These are phyloP conservation scores for Chaetoceros muelleri DNA, from an alignment of 108 stramenopile species.

Conservation along the genomic window DNA sequence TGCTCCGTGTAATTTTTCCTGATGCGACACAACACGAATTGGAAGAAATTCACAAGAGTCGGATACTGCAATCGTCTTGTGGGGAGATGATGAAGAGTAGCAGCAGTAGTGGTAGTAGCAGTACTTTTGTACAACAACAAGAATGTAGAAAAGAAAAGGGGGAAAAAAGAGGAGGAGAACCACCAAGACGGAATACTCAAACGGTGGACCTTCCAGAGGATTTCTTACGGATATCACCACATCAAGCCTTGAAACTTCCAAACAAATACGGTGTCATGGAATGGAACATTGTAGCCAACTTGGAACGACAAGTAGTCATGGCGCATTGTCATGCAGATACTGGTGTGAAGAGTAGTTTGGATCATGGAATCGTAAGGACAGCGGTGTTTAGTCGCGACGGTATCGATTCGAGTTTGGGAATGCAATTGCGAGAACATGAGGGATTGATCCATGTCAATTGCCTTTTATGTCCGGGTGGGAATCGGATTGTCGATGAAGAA, in stretches of 20 bases:
- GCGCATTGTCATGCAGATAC: conserved; percentile 10
- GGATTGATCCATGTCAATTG: conserved; percentile 39
- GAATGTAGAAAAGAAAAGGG: neutral
- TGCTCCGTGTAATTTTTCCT: conserved; percentile 35
- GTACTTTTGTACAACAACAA: neutral
- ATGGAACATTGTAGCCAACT: conserved; percentile 15
- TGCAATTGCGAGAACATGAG: conserved; percentile 42
- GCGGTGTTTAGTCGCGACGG: conserved; percentile 33
- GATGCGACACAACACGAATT: conserved; percentile 19
- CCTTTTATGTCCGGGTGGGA: conserved; percentile 18
- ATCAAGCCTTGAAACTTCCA: conserved; percentile 18
- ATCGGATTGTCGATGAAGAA: conserved; percentile 12
- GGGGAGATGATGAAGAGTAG: neutral
- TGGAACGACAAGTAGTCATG: conserved; percentile 20
- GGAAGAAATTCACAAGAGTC: conserved; percentile 18
- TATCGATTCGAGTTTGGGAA: conserved; percentile 45
- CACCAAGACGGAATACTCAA: neutral
- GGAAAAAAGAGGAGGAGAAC: neutral
- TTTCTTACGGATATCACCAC: conserved; percentile 28
- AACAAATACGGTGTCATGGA: conserved; percentile 1
- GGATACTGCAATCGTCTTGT: too few species aligned
- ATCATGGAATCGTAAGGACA: neutral
- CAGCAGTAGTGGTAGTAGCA: neutral
- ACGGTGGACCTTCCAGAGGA: conserved; percentile 18
- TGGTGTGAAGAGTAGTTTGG: neutral